Percentiles rank a stretch among this genome's conserved stretches.
Evolutionary conservation across 2,329 filamentous ascomycete genomes (phyloP).

Genomic region (Alternaria conjuncta): DNA sequence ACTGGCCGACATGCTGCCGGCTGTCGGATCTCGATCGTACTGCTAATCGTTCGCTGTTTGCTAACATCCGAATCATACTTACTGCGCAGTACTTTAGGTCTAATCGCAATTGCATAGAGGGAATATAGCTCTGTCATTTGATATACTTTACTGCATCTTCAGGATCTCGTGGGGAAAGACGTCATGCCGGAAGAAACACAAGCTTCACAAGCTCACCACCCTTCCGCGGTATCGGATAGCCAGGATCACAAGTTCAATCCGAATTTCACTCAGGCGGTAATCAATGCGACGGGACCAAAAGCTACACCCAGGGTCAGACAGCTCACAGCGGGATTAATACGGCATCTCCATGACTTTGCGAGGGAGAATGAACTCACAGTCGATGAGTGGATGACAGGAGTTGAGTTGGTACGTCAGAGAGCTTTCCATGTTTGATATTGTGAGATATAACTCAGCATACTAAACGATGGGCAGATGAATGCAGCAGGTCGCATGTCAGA

Average conservation of each 20-base stretch:
- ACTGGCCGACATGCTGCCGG: conserved; percentile 6
- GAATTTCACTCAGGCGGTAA: conserved; percentile 75
- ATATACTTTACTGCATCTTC: background rate
- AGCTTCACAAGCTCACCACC: background rate
- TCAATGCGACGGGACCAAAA: conserved; percentile 75
- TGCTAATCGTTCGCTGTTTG: background rate
- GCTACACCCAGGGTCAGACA: conserved; percentile 68
- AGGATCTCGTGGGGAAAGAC: background rate
- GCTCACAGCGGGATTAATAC: conserved; percentile 69
- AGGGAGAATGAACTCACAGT: conserved; percentile 77
- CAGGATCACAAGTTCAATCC: conserved; percentile 67
- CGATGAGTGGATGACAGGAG: conserved; percentile 79
- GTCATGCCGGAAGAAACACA: background rate
- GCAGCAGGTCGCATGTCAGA: conserved; percentile 68
- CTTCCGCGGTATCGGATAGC: conserved; percentile 18
- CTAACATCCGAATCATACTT: background rate
- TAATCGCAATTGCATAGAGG: background rate
- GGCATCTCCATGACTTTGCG: conserved; percentile 78
- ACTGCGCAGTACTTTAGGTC: background rate
- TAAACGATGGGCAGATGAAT: conserved; percentile 55
- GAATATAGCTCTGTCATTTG: background rate
- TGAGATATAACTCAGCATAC: background rate
- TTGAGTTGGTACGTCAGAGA: conserved; percentile 64
- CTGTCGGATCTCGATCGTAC: background rate
- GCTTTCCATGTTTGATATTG: background rate